Evolutionary conservation across 345 rosid genomes (phyloP).

Genomic region (Rhizophora mangle): DNA sequence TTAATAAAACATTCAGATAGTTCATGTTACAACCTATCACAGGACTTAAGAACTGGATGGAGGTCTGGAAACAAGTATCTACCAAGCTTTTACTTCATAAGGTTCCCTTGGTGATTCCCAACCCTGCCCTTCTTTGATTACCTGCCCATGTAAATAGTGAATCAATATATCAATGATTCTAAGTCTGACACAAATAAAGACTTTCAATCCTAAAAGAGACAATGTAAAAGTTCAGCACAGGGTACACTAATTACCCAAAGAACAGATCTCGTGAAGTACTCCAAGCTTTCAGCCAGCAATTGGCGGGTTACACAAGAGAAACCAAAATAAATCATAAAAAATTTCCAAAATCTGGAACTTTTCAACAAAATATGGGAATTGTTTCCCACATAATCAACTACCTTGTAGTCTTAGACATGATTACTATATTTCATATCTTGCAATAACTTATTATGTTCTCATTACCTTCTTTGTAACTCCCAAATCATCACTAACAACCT

Average conservation of each 20-base stretch:
- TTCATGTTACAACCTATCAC: constrained; percentile 4
- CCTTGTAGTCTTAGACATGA: background rate
- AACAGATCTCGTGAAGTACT: background rate
- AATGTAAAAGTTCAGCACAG: background rate
- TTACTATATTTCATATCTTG: background rate
- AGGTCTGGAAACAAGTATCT: constrained; percentile 18
- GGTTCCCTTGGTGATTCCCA: constrained; percentile 97
- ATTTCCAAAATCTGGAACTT: background rate
- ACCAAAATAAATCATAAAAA: background rate
- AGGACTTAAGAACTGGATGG: background rate
- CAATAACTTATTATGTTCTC: background rate
- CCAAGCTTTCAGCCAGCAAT: background rate
- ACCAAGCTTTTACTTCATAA: constrained; percentile 90
- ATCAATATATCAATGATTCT: background rate
- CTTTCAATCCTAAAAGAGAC: background rate
- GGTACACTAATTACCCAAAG: background rate
- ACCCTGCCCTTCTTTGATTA: constrained; percentile 77
- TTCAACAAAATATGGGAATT: background rate
- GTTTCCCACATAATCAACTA: background rate
- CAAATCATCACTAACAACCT: constrained; percentile 84
- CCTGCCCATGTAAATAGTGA: constrained; percentile 37
- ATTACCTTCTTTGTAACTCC: constrained; percentile 87
- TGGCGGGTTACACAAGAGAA: background rate
- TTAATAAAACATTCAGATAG: constrained; percentile 2
- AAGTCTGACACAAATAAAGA: background rate